Base-by-base conservation (phyloP, 2,329 filamentous ascomycete genomes). In the Colletotrichum viniferum region DNA sequence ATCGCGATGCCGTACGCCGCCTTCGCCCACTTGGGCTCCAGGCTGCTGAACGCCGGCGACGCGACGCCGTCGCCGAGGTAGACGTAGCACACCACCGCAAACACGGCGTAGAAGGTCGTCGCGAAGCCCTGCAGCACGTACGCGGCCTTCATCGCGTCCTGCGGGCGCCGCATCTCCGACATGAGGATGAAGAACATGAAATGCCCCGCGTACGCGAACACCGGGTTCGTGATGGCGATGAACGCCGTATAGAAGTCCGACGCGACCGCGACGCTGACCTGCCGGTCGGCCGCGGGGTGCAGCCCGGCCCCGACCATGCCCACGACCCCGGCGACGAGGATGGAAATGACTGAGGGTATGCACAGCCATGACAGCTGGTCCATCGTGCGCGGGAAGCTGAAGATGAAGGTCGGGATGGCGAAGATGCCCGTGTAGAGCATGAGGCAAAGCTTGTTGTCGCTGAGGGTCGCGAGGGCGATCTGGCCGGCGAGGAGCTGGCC, bases 171-270 rank as follows among this genome's bases (percentile, higher is more conserved):
- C 88, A 90, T 89, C 78, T 90, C 88, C 0, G 87, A 89, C 52
- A 90, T 87, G 38, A 90, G 83, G 62, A 88, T 85, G 81, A 90
- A 90, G 79, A 90, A 90, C 85, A 89, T 88, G 79, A 89, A 89
- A 73, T 89, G 88, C 6, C 87, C 88, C 1, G 88, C 87, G 78
- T 87, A 90, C 1, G 88, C 84, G 74, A 90, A 90, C 1, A 90
- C 88, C 1, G 88, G 88, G 77, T 90, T 90, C 14, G 79, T 71
- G 78, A 81, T 55, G 80, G 82, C 38, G 81, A 83, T 14, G 80
- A 84, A 74, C 80, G 83, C 43, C 80, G 83, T 38, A 81, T 83
- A 69, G 73, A 81, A 34, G 71, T 78, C 79, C 24, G 80, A 85
- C 1, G 83, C 79, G 9, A 82, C 80, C 0, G 83, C 80, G 5